Percentiles rank a stretch among this genome's conserved stretches.
phyloP scores from a whole-genome alignment of 495 filamentous ascomycete species.

The Choiromyces venosus region DNA sequence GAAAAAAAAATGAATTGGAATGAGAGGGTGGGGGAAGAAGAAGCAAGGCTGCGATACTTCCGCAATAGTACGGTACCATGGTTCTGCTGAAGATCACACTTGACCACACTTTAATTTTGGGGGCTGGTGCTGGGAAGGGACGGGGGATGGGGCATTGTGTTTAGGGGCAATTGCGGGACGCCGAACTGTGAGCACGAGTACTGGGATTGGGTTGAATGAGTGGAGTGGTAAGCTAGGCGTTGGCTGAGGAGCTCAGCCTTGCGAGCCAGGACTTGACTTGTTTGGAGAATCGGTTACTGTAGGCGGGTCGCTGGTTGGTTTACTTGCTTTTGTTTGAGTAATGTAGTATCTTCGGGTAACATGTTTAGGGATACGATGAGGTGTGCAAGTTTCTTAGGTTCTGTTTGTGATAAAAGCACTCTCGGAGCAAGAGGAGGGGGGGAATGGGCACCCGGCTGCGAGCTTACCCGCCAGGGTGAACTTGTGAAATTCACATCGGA shows the following conservation, averaged over 20 bases:
- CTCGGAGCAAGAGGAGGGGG: too few species aligned
- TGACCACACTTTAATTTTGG: not conserved
- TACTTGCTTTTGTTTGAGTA: not conserved
- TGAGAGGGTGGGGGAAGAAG: not conserved
- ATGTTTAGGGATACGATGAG: not conserved
- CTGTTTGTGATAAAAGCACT: not conserved
- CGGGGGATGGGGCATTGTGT: not conserved
- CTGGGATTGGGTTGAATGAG: too few species aligned
- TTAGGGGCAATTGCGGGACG: not conserved
- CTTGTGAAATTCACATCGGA: too few species aligned
- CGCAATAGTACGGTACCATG: not conserved
- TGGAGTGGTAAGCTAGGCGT: too few species aligned
- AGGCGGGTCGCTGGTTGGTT: too few species aligned
- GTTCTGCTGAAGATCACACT: not conserved
- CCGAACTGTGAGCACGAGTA: too few species aligned
- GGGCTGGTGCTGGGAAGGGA: not conserved
- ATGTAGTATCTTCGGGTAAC: not conserved
- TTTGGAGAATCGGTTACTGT: not conserved
- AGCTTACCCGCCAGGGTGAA: too few species aligned
- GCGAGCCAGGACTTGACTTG: not conserved
- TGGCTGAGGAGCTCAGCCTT: not conserved
- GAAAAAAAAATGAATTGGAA: not conserved
- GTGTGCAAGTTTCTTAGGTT: not conserved
- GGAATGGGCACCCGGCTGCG: not conserved
- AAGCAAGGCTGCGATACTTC: too few species aligned